phyloP scores from a whole-genome alignment of 768 basidiomycete species.

The Tulasnella sp. region DNA sequence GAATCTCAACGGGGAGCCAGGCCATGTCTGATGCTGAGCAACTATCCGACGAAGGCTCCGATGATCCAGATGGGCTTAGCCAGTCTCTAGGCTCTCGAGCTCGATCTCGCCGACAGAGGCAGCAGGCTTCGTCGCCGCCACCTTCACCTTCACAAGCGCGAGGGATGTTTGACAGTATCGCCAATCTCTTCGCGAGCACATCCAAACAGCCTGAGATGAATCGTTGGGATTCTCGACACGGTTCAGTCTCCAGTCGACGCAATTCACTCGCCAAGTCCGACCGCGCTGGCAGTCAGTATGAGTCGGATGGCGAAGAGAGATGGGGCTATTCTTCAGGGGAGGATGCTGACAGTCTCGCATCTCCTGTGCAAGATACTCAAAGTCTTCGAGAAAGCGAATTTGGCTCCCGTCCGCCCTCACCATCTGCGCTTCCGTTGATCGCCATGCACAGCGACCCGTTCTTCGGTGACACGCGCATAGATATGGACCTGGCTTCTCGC shows the following conservation, averaged over 20 bases:
- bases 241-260: conserved; percentile 24
- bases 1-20: background rate
- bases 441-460: conserved; percentile 49
- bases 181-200: conserved; percentile 49
- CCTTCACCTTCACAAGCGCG: conserved; percentile 19
- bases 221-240: background rate
- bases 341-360: conserved; percentile 39
- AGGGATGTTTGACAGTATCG: conserved; percentile 52
- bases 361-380: conserved; percentile 27
- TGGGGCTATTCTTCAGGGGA: conserved; percentile 92
- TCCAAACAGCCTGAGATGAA: background rate
- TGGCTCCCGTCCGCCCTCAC: conserved; percentile 56
- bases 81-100: conserved; percentile 25
- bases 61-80: conserved; percentile 22
- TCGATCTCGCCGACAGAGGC: conserved; percentile 16
- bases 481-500: conserved; percentile 57
- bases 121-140: conserved; percentile 21
- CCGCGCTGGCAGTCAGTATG: conserved; percentile 40
- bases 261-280: conserved; percentile 34
- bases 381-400: conserved; percentile 48
- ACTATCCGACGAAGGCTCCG: conserved; percentile 22
- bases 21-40: conserved; percentile 2
- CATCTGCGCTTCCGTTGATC: conserved; percentile 50
- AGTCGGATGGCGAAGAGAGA: conserved; percentile 53
- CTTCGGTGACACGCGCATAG: conserved; percentile 72